A percentile compares a stretch with the other conserved stretches of the same genome.
Evolutionary conservation across 805 yeast species (phyloP).

Genomic region (Pichia exigua): DNA sequence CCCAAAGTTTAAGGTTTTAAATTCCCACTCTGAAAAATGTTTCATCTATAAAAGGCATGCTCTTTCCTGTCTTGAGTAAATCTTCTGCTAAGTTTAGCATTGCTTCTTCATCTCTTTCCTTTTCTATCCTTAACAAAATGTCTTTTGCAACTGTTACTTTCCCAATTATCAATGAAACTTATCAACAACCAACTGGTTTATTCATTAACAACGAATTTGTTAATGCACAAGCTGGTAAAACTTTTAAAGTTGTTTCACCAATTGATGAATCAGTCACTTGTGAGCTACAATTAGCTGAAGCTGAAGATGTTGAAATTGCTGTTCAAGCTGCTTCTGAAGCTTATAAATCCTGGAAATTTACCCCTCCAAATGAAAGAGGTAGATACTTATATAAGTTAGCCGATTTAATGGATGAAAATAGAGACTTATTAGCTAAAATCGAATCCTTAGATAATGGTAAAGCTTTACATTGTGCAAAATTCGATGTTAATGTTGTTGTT

Average conservation of each 20-base stretch:
- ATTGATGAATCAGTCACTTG: conserved; percentile 45
- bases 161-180: conserved; percentile 58
- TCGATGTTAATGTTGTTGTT: conserved; percentile 59
- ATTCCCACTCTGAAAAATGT: background rate
- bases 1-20: background rate
- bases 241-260: conserved; percentile 45
- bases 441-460: conserved; percentile 78
- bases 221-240: conserved; percentile 39
- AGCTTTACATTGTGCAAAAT: conserved; percentile 55
- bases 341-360: conserved; percentile 51
- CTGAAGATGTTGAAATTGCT: conserved; percentile 61
- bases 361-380: conserved; percentile 52
- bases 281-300: conserved; percentile 45
- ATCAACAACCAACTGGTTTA: conserved; percentile 53
- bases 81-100: background rate
- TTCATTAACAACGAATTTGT: conserved; percentile 54
- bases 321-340: conserved; percentile 62
- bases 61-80: background rate
- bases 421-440: conserved; percentile 56
- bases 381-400: conserved; percentile 52
- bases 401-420: conserved; percentile 56
- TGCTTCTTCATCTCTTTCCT: background rate
- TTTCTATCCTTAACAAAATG: conserved; percentile 4
- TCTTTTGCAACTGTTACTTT: conserved; percentile 33
- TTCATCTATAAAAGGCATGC: background rate